phyloP scores from a whole-genome alignment of 495 filamentous ascomycete species.

The Talaromyces stipitatus region DNA sequence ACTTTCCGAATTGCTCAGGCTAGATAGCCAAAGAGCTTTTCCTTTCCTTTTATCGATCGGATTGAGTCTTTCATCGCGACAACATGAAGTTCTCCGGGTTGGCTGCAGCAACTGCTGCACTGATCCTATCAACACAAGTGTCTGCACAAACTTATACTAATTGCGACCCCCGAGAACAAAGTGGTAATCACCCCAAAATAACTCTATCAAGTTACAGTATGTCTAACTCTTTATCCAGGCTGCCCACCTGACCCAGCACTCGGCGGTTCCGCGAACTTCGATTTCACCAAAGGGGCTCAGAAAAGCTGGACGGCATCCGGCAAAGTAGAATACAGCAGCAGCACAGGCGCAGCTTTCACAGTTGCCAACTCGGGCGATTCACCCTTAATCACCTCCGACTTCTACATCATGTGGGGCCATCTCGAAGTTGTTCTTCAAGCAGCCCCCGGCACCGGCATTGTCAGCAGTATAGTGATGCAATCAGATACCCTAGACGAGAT shows the following conservation, averaged over 20 bases:
- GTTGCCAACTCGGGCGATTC: slow-evolving; percentile 75
- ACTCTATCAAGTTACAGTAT: slow-evolving; percentile 6
- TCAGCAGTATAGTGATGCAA: slow-evolving; percentile 72
- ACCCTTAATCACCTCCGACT: slow-evolving; percentile 68
- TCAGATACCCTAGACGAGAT: slow-evolving; percentile 86
- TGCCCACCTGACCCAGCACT: slow-evolving; percentile 80
- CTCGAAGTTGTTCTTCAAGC: slow-evolving; percentile 53
- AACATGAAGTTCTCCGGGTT: slow-evolving; percentile 23
- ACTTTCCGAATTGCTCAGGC: background rate
- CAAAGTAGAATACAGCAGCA: slow-evolving; percentile 57
- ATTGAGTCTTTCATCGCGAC: background rate
- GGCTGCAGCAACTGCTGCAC: slow-evolving; percentile 18
- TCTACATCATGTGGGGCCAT: slow-evolving; percentile 68
- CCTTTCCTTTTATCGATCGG: background rate
- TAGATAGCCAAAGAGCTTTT: background rate
- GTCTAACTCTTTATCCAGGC: slow-evolving; percentile 23
- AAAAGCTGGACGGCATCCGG: slow-evolving; percentile 63
- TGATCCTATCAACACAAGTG: slow-evolving; percentile 29
- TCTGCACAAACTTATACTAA: slow-evolving; percentile 66
- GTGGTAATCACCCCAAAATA: slow-evolving; percentile 29
- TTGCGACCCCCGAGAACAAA: slow-evolving; percentile 63
- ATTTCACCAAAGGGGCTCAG: slow-evolving; percentile 67
- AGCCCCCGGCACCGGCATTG: slow-evolving; percentile 54
- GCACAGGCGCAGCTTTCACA: slow-evolving; percentile 77
- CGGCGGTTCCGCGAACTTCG: slow-evolving; percentile 66